phyloP scores from a whole-genome alignment of 176 grass and related monocot genomes.

The Triticum turgidum region DNA sequence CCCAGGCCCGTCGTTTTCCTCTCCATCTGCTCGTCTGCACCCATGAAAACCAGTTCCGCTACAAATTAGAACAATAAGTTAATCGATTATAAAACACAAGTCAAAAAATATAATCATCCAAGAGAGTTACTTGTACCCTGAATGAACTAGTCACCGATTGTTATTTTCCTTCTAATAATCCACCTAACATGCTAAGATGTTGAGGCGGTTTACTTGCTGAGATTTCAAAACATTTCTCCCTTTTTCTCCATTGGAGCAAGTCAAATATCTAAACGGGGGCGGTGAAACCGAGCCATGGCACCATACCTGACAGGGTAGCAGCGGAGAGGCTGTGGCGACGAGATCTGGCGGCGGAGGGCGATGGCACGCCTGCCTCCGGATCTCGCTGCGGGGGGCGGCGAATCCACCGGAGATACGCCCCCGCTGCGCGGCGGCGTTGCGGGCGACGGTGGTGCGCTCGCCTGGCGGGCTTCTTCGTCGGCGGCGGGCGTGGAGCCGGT shows the following conservation, averaged over 20 bases:
- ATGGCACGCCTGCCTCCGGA: constrained; percentile 43
- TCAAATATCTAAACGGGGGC: constrained; percentile 17
- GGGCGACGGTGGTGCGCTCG: not conserved
- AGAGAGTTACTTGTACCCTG: constrained; percentile 9
- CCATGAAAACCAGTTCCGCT: constrained; percentile 17
- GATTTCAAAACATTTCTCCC: constrained; percentile 30
- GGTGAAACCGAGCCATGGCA: constrained; percentile 17
- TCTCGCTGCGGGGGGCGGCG: constrained; percentile 37
- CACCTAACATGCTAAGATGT: not conserved
- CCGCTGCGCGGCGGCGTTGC: constrained; percentile 36
- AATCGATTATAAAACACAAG: constrained; percentile 2
- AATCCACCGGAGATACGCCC: constrained; percentile 21
- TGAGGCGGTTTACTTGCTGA: not conserved
- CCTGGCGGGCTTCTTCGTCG: not conserved
- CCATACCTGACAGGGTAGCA: constrained; percentile 53
- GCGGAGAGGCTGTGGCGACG: constrained; percentile 55
- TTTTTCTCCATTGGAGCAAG: constrained; percentile 44
- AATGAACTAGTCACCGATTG: constrained; percentile 3
- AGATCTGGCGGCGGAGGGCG: constrained; percentile 54
- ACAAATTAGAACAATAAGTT: constrained; percentile 14
- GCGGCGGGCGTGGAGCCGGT: constrained; percentile 14
- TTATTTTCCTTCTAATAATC: not conserved
- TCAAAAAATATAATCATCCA: constrained; percentile 10
- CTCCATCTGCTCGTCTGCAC: constrained; percentile 44
- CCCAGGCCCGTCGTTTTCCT: constrained; percentile 46